Percentiles rank a stretch among this genome's conserved stretches.
These are phyloP conservation scores for Groenewaldozyma auringiensis DNA, from an alignment of 1,139 yeast genomes.

Conservation along the genomic window DNA sequence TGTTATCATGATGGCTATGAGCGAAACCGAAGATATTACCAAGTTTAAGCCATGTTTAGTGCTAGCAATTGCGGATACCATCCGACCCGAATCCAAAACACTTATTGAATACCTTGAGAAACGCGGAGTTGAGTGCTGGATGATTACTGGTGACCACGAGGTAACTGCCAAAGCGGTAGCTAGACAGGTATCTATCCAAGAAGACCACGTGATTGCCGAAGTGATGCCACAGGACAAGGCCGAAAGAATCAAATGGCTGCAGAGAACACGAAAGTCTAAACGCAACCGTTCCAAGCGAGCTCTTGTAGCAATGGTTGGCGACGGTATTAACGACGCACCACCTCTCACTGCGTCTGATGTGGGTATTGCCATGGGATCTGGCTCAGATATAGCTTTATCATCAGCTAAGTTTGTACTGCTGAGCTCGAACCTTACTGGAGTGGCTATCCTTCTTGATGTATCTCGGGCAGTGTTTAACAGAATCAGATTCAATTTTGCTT, in stretches of 20 bases:
- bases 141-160: slow-evolving; percentile 63
- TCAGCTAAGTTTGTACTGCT: slow-evolving; percentile 84
- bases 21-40: slow-evolving; percentile 25
- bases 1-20: slow-evolving; percentile 48
- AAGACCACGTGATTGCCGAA: slow-evolving; percentile 54
- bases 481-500: slow-evolving; percentile 69
- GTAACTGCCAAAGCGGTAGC: slow-evolving; percentile 66
- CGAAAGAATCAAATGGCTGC: slow-evolving; percentile 48
- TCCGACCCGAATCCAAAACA: slow-evolving; percentile 52
- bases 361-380: slow-evolving; percentile 87
- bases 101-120: slow-evolving; percentile 44
- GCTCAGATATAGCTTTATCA: slow-evolving; percentile 89
- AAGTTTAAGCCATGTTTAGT: slow-evolving; percentile 38
- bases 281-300: slow-evolving; percentile 23
- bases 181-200: slow-evolving; percentile 48
- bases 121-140: slow-evolving; percentile 53
- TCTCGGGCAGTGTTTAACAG: slow-evolving; percentile 61
- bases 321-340: slow-evolving; percentile 94
- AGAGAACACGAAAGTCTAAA: slow-evolving; percentile 29
- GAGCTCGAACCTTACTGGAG: slow-evolving; percentile 27
- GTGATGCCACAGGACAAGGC: slow-evolving; percentile 72
- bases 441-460: slow-evolving; percentile 61
- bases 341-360: slow-evolving; percentile 81
- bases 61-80: slow-evolving; percentile 56
- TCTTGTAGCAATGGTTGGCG: slow-evolving; percentile 68